Evolutionary conservation across 140 eudicot species (phyloP).

Genomic region (Stevia rebaudiana): DNA sequence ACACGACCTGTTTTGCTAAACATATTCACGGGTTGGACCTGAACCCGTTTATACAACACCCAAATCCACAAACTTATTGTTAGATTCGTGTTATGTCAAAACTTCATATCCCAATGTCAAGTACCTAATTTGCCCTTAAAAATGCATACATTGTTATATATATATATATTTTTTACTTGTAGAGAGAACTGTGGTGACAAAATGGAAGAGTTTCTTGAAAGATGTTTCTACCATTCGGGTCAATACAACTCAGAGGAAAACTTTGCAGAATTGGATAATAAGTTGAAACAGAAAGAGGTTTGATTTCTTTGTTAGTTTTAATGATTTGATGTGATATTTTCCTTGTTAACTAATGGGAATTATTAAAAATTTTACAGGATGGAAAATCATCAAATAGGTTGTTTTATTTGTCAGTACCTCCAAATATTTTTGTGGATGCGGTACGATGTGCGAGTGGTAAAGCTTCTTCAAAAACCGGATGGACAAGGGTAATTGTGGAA

Average conservation of each 20-base stretch:
- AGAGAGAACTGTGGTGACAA: conserved; percentile 89
- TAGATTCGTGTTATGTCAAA: not conserved
- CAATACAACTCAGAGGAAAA: conserved; percentile 72
- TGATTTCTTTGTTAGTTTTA: not conserved
- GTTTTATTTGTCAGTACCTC: conserved; percentile 88
- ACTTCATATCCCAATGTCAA: not conserved
- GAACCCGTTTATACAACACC: not conserved
- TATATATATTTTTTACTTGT: conserved; percentile 6
- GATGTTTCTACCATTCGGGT: conserved; percentile 93
- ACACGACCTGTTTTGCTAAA: not conserved
- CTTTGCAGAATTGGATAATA: conserved; percentile 54
- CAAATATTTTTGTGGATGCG: conserved; percentile 84
- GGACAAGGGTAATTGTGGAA: conserved; percentile 98
- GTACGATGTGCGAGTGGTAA: conserved; percentile 70
- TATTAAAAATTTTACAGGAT: conserved; percentile 31
- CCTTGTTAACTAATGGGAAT: not conserved
- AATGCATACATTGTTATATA: not conserved
- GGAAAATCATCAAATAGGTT: conserved; percentile 68
- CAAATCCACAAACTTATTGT: not conserved
- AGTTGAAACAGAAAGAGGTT: conserved; percentile 76
- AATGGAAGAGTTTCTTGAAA: conserved; percentile 63
- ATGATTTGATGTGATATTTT: not conserved
- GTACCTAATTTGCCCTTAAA: not conserved
- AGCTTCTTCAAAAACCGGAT: conserved; percentile 80
- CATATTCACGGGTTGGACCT: not conserved